Conservation (phyloP, 1,284 basidiomycete species). For the Taiwanofungus camphoratus region DNA sequence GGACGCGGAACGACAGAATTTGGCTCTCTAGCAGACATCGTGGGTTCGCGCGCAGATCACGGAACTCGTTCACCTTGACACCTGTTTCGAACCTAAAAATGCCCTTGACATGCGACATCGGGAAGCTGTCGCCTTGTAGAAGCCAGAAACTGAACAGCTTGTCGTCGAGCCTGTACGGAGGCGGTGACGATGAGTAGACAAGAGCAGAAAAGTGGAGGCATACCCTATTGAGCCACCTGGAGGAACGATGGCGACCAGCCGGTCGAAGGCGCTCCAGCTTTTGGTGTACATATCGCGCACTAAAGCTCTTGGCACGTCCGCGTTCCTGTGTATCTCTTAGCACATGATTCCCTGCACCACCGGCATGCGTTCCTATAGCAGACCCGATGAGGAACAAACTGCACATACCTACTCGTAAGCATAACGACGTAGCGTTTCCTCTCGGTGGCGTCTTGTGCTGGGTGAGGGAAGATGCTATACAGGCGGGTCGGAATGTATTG, state of each 20-base stretch:
- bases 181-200: neutral
- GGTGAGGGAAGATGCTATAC: constrained; percentile 69
- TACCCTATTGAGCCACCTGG: constrained; percentile 84
- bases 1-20: constrained; percentile 69
- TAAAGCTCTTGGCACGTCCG: constrained; percentile 76
- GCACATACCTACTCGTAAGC: constrained; percentile 57
- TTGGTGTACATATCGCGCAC: constrained; percentile 87
- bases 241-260: constrained; percentile 78
- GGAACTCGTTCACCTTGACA: constrained; percentile 78
- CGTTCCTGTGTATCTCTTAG: constrained; percentile 48
- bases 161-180: constrained; percentile 63
- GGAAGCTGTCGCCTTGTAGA: constrained; percentile 68
- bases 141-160: constrained; percentile 86
- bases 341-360: neutral
- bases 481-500: constrained; percentile 66
- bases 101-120: constrained; percentile 73
- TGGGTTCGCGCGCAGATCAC: constrained; percentile 79
- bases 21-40: constrained; percentile 77
- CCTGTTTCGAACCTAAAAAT: constrained; percentile 82
- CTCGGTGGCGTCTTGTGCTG: constrained; percentile 67
- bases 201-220: constrained; percentile 19
- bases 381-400: neutral
- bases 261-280: constrained; percentile 83
- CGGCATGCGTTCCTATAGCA: neutral
- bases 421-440: constrained; percentile 67